These are phyloP conservation scores for Santalum album DNA, from an alignment of 164 flowering plant species.

Conservation along the genomic window DNA sequence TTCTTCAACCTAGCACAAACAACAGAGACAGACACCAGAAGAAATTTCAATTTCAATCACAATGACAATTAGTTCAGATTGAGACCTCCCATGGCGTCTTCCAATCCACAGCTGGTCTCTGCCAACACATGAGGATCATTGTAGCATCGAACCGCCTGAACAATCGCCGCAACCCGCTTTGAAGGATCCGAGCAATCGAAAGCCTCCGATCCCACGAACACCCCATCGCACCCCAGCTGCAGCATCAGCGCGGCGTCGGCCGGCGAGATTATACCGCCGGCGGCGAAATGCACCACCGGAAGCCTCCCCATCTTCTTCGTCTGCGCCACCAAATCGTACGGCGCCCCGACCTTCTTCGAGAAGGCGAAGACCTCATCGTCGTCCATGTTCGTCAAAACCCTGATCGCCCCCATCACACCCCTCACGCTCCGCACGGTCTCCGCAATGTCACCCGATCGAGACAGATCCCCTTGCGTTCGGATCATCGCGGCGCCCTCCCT, in stretches of 20 bases:
- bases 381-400: slow-evolving; percentile 53
- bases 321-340: slow-evolving; percentile 59
- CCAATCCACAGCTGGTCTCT: slow-evolving; percentile 35
- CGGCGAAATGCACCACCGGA: slow-evolving; percentile 66
- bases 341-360: slow-evolving; percentile 51
- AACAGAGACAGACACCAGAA: too few species aligned
- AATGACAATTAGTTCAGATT: slow-evolving; percentile 19
- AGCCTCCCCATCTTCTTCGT: slow-evolving; percentile 62
- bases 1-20: too few species aligned
- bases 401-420: slow-evolving; percentile 50
- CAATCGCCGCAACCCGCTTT: slow-evolving; percentile 37
- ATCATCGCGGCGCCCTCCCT: slow-evolving; percentile 77
- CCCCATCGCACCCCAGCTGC: slow-evolving; percentile 79
- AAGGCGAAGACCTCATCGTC: slow-evolving; percentile 68
- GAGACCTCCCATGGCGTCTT: slow-evolving; percentile 33
- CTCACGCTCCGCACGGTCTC: slow-evolving; percentile 51
- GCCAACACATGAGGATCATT: slow-evolving; percentile 50
- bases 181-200: slow-evolving; percentile 41
- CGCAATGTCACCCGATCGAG: slow-evolving; percentile 29
- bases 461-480: slow-evolving; percentile 42
- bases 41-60: too few species aligned
- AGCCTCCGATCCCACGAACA: slow-evolving; percentile 45
- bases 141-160: slow-evolving; percentile 62
- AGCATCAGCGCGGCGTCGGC: slow-evolving; percentile 79
- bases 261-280: slow-evolving; percentile 66